Evolutionary conservation across 2,329 filamentous ascomycete genomes (phyloP).

Genomic region (Bipolaris gigantea): DNA sequence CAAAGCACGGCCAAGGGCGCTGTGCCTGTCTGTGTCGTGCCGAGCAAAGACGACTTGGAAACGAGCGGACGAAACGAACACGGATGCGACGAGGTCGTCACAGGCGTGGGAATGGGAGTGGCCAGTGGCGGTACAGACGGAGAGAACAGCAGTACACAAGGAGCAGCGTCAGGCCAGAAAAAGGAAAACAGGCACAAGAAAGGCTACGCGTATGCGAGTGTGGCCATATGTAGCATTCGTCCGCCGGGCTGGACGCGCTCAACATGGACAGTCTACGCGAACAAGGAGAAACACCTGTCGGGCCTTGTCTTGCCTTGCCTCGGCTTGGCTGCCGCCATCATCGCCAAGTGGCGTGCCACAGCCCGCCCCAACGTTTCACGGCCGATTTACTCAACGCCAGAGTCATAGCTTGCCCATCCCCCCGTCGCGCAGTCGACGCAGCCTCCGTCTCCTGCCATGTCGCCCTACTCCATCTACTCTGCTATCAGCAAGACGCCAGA

Average conservation of each 20-base stretch:
- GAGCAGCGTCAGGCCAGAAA: no score
- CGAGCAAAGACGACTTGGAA: no score
- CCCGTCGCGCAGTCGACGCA: conserved; percentile 2
- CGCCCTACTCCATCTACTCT: background rate
- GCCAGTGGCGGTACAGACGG: no score
- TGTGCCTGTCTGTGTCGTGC: background rate
- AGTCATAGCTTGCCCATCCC: conserved; percentile 5
- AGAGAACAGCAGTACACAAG: no score
- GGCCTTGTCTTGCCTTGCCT: background rate
- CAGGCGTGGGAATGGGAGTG: no score
- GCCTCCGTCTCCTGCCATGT: conserved; percentile 1
- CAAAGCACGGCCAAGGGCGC: background rate
- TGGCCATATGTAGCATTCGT: no score
- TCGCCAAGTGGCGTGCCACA: background rate
- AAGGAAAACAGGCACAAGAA: no score
- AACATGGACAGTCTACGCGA: background rate
- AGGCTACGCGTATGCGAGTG: no score
- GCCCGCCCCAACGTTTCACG: background rate
- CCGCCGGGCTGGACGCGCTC: no score
- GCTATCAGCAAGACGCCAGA: no score
- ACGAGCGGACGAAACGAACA: no score
- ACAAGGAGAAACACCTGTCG: background rate
- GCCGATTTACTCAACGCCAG: background rate
- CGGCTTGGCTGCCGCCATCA: background rate
- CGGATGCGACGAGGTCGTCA: no score